Evolutionary conservation across 495 filamentous ascomycete genomes (phyloP), one percentile per base, ranked within the genome.

Genomic region (Parmelia sp.): DNA sequence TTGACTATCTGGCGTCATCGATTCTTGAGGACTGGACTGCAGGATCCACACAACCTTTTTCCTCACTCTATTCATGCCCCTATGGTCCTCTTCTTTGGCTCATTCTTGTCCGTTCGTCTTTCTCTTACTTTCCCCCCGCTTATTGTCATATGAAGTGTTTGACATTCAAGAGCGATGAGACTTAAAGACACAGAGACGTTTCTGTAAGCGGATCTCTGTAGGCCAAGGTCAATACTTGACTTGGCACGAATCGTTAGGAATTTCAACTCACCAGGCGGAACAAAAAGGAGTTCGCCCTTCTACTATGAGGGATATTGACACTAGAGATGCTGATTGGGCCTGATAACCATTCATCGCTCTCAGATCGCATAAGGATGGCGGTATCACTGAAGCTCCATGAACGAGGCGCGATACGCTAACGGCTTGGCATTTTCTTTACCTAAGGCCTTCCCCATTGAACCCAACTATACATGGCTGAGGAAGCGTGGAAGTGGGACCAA

Each of bases 381-480:
- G 39, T 45, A 17, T 19, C 17, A n/a, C 2, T n/a, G 21, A 8
- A 49, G 35, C 35, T 10, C 6, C 1, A n/a, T 49, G n/a, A 49
- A 25, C 21, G 15, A 3, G 51, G 12, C 5, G 29, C 17, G 29
- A 23, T 0, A 10, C 14, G 25, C 49, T 53, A 55, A 7, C 1
- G 51, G 51, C 51, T 55, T 55, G 51, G 51, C 51, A 55, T 55
- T 35, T 3, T 33, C 51, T 55, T 4, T 55, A 29, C 51, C 29
- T 19, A 3, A 44, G 40, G 40, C 40, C 17, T 19, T 44, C 17
- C 14, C 17, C 39, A 27, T 55, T 29, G 1, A 55, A 15, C 6
- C 17, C 51, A 21, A 21, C 15, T 23, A 21, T 19, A 21, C 27
- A 7, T 33, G 17, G 14, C 2, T 53, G 6, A 21, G 27, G 27